Percentiles rank a stretch among this genome's conserved stretches.
Conservation (phyloP, 108 stramenopile species). For the Discostella pseudostelligera region DNA sequence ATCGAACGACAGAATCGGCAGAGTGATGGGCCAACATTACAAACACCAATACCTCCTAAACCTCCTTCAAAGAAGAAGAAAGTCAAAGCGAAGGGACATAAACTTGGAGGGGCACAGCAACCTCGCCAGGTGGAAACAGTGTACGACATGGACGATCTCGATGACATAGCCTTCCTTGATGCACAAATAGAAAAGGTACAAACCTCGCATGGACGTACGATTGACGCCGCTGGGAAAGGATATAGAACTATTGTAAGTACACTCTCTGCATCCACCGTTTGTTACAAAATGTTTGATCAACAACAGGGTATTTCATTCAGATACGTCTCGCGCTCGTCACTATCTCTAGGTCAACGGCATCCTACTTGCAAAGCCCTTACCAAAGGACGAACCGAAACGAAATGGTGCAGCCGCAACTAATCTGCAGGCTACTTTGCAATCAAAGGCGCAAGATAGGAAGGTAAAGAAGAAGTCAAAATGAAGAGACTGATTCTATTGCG, state of each 20-base stretch:
- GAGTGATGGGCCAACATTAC: conserved; percentile 8
- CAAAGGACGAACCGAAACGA: conserved; percentile 33
- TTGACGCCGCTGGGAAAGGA: conserved; percentile 55
- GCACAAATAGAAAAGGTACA: conserved; percentile 77
- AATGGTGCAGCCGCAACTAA: conserved; percentile 44
- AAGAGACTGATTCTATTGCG: background rate
- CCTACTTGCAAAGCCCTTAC: conserved; percentile 55
- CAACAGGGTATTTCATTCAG: background rate
- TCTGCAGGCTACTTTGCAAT: conserved; percentile 62
- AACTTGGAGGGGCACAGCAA: conserved; percentile 41
- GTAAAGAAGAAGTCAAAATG: conserved; percentile 55
- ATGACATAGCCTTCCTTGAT: conserved; percentile 88
- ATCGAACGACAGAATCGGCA: conserved; percentile 57
- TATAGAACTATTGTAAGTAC: conserved; percentile 62
- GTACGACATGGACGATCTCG: conserved; percentile 52
- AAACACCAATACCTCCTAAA: conserved; percentile 7
- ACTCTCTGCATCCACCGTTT: background rate
- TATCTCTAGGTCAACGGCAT: conserved; percentile 55
- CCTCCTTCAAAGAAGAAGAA: conserved; percentile 29
- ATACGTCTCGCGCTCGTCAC: background rate
- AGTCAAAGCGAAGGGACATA: conserved; percentile 49
- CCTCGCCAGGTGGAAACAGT: conserved; percentile 19
- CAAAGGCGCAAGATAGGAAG: conserved; percentile 63
- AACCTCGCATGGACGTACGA: conserved; percentile 74
- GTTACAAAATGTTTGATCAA: background rate